phyloP scores from a whole-genome alignment of 2,329 filamentous ascomycete genomes.

The Sarocladium strictum region DNA sequence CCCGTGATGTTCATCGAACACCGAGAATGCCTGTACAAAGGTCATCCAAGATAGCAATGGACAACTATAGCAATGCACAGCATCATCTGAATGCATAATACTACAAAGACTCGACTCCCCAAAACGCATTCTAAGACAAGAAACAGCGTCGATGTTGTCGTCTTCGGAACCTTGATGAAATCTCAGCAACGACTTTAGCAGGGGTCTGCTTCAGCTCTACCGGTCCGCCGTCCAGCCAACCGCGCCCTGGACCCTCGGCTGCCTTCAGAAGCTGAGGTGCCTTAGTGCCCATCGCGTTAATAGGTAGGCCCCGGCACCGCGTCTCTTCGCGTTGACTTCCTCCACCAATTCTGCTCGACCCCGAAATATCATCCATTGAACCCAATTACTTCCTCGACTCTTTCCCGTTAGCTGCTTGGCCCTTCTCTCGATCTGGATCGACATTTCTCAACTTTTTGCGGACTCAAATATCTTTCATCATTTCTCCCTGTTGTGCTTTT shows the following conservation, averaged over 20 bases:
- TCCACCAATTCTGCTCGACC: background rate
- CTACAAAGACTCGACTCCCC: too few relatives aligned
- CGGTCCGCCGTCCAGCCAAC: background rate
- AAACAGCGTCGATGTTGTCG: background rate
- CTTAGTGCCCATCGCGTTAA: slow-evolving; percentile 1
- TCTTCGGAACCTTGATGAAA: background rate
- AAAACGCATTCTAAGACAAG: background rate
- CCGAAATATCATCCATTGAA: slow-evolving; percentile 1
- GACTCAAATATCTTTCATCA: background rate
- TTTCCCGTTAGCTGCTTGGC: too few relatives aligned
- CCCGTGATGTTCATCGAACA: too few relatives aligned
- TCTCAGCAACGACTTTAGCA: background rate
- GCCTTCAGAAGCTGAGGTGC: too few relatives aligned
- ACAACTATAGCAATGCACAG: too few relatives aligned
- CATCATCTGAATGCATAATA: too few relatives aligned
- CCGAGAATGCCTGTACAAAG: too few relatives aligned
- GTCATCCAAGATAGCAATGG: too few relatives aligned
- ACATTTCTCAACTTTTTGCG: background rate
- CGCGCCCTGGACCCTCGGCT: background rate
- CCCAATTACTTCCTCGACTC: background rate
- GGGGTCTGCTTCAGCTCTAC: background rate
- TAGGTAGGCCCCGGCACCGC: background rate
- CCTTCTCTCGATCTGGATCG: too few relatives aligned
- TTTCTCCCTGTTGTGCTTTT: background rate
- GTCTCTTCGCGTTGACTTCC: background rate